phyloP scores from a whole-genome alignment of 768 basidiomycete genomes.

The Termitomyces sp. region DNA sequence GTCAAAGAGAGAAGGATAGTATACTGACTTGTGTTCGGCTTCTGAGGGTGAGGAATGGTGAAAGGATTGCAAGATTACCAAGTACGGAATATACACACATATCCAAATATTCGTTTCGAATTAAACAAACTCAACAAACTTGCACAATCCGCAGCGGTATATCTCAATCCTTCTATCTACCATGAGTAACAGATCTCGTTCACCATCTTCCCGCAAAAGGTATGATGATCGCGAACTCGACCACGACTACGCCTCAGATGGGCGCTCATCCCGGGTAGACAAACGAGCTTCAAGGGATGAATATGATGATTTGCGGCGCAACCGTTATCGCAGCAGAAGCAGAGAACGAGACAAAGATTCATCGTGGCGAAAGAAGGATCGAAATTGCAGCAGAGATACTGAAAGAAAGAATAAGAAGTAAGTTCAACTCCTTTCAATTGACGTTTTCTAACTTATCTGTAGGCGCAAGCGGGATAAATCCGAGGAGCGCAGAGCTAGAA shows the following conservation, averaged over 20 bases:
- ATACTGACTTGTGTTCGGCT: not conserved
- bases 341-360: conserved; percentile 17
- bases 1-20: not conserved
- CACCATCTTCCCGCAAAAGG: conserved; percentile 39
- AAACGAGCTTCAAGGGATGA: conserved; percentile 25
- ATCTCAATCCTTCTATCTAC: not conserved
- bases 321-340: conserved; percentile 25
- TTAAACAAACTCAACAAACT: not conserved
- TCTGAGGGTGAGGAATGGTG: not conserved
- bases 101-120: conserved; percentile 6
- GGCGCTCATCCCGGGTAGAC: conserved; percentile 28
- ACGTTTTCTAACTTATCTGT: not conserved
- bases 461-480: conserved; percentile 85
- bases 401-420: conserved; percentile 44
- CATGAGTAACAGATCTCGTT: conserved; percentile 50
- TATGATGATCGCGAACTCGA: conserved; percentile 32
- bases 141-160: not conserved
- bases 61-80: not conserved
- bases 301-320: conserved; percentile 20
- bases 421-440: conserved; percentile 8
- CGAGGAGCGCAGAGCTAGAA: conserved; percentile 79
- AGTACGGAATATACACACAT: conserved; percentile 6
- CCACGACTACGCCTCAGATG: conserved; percentile 23
- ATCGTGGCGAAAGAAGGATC: conserved; percentile 21
- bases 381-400: conserved; percentile 32